Percentiles rank a stretch among this genome's conserved stretches.
phyloP scores from a whole-genome alignment of 169 alveolate species.

The Plasmodium billcollinsi region DNA sequence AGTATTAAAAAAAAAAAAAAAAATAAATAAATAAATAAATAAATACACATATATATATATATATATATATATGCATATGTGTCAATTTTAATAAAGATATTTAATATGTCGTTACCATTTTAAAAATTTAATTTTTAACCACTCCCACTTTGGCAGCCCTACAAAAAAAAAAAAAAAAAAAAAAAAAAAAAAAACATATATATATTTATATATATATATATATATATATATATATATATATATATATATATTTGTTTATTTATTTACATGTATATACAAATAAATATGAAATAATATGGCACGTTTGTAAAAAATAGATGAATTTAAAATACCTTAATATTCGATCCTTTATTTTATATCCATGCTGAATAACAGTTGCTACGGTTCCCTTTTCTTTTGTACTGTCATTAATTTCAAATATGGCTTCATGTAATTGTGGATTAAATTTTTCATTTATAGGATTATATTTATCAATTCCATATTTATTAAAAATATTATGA shows the following conservation, averaged over 20 bases:
- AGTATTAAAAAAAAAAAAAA: too few relatives aligned
- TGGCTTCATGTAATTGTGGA: slow-evolving; percentile 94
- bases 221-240: neutral
- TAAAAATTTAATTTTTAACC: slow-evolving; percentile 38
- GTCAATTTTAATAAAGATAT: neutral
- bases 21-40: neutral
- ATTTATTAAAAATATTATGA: slow-evolving; percentile 88
- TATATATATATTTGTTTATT: neutral
- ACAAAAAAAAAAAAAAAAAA: slow-evolving; percentile 3
- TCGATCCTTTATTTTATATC: slow-evolving; percentile 93
- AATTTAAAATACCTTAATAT: slow-evolving; percentile 87
- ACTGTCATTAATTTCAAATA: slow-evolving; percentile 90
- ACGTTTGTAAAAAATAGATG: slow-evolving; percentile 2
- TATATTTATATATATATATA: neutral
- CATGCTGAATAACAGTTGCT: slow-evolving; percentile 91
- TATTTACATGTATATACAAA: neutral
- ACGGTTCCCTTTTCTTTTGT: slow-evolving; percentile 88
- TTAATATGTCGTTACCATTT: neutral
- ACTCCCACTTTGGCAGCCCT: slow-evolving; percentile 76
- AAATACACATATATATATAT: neutral
- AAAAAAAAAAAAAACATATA: neutral
- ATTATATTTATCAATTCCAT: slow-evolving; percentile 88
- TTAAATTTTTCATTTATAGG: slow-evolving; percentile 91
- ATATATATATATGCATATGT: neutral
- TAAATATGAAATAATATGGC: neutral